Evolutionary conservation across 2,329 filamentous ascomycete genomes (phyloP).

Genomic region (Ceratocystis albifundus): DNA sequence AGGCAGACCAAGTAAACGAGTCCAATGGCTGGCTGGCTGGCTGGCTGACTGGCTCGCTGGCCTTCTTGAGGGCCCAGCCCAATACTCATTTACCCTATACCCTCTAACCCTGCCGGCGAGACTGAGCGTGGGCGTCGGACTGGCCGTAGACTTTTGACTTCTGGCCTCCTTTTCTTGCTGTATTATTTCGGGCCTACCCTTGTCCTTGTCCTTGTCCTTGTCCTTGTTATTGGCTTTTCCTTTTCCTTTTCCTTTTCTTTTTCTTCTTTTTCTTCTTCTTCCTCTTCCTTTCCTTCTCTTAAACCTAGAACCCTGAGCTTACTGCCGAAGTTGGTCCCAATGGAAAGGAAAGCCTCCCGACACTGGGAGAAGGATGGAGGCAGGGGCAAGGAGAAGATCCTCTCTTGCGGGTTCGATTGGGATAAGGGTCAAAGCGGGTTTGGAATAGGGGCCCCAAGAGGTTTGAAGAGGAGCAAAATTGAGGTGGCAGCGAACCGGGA

Average conservation of each 20-base stretch:
- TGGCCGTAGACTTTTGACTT: constrained; percentile 10
- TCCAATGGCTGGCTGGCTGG: too few species aligned
- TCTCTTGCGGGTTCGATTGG: neutral
- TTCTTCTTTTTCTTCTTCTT: neutral
- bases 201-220: too few species aligned
- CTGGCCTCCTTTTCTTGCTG: neutral
- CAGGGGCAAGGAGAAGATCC: neutral
- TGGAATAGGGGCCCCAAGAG: neutral
- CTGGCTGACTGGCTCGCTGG: too few species aligned
- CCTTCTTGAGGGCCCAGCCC: neutral
- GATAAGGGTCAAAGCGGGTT: neutral
- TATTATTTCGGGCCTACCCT: too few species aligned
- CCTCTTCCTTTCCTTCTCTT: neutral
- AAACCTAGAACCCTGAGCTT: neutral
- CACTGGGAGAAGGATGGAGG: constrained; percentile 1
- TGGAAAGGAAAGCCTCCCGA: constrained; percentile 12
- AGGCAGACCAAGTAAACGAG: neutral
- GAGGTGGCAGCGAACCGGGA: neutral
- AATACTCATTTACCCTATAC: neutral
- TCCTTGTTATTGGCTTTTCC: too few species aligned
- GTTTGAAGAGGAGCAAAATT: too few species aligned
- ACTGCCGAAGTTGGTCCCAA: constrained; percentile 6
- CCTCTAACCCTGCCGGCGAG: neutral
- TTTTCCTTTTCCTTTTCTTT: too few species aligned
- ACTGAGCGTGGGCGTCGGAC: neutral